Evolutionary conservation across 345 rosid species (phyloP), one percentile per base, ranked within the genome.

Genomic region (Acer campestre): DNA sequence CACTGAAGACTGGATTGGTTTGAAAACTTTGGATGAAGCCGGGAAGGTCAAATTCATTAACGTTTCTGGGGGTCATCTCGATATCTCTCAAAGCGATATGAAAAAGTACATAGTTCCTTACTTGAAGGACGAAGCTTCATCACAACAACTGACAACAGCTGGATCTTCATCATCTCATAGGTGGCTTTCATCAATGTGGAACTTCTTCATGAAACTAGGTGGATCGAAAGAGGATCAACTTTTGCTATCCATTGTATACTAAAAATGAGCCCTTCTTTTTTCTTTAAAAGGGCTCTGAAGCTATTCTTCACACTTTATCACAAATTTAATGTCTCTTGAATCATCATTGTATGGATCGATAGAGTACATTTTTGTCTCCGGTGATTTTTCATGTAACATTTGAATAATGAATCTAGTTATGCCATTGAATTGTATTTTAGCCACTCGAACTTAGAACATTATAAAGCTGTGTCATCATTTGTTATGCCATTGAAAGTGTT

Each of bases 1-100:
- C 77, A 88, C 31, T 0, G 92, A 89, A 78, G 98, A 91, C 80
- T 90, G 98, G 94, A 90, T 94, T 22, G 94, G 93, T 58, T 86
- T 90, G 83, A 92, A 79, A 84, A 83, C 86, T 29, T 78, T 86
- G 81, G 88, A 94, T 66, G 92, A 89, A 78, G 95, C 91, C 10
- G 94, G 92, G 61, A 92, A 89, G 67, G 94, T 94, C 13, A 85
- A 85, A 40, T 90, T 88, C 77, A 62, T 89, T 13, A 92, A 79
- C 3, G 86, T 94, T 49, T 58, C 89, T 0, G 96, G 98, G 12
- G 83, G 83, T 75, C 94, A 90, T 84, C 90, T 90, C 17, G 78
- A 90, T 22, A 88, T 89, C 70, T 84, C 90, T 44, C 29, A 44
- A 46, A 73, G 75, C 14, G 95, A 94, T 72, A 88, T 92, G 90